Percentiles rank a stretch among this genome's conserved stretches.
Evolutionary conservation across 495 filamentous ascomycete species (phyloP).

Genomic region (Copromyces sp.): DNA sequence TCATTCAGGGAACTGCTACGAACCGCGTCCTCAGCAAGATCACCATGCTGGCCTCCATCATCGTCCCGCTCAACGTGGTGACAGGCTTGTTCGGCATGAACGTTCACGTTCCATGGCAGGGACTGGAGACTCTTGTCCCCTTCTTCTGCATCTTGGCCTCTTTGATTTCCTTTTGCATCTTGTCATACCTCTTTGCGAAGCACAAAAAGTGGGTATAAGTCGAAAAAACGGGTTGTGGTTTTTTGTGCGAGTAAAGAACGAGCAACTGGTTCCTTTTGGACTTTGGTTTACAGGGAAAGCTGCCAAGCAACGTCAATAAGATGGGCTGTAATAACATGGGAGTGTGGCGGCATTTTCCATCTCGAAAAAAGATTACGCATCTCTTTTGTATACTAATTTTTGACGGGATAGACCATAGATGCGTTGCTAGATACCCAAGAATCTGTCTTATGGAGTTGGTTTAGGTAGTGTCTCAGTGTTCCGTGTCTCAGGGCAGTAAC

Average conservation of each 20-base stretch:
- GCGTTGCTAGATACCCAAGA: neutral
- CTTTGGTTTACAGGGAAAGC: neutral
- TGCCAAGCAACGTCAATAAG: neutral
- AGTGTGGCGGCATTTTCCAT: neutral
- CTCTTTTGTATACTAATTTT: neutral
- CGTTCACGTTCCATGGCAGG: constrained; percentile 64
- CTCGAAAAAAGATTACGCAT: neutral
- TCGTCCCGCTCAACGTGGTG: constrained; percentile 94
- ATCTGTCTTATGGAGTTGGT: neutral
- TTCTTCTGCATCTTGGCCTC: constrained; percentile 74
- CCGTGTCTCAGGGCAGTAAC: neutral
- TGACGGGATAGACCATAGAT: neutral
- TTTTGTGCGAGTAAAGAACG: neutral
- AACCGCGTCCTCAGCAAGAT: constrained; percentile 87
- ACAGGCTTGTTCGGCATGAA: constrained; percentile 98
- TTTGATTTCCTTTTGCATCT: constrained; percentile 48
- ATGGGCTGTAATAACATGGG: neutral
- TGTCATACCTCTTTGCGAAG: constrained; percentile 33
- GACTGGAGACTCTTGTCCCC: constrained; percentile 47
- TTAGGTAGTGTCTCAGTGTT: neutral
- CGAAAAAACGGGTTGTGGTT: neutral
- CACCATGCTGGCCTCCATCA: constrained; percentile 86
- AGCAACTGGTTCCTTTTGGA: neutral
- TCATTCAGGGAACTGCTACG: constrained; percentile 67
- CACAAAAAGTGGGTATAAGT: constrained; percentile 17